These are phyloP conservation scores for Stromatinia cepivora DNA, from an alignment of 2,329 filamentous ascomycete species.

Conservation along the genomic window DNA sequence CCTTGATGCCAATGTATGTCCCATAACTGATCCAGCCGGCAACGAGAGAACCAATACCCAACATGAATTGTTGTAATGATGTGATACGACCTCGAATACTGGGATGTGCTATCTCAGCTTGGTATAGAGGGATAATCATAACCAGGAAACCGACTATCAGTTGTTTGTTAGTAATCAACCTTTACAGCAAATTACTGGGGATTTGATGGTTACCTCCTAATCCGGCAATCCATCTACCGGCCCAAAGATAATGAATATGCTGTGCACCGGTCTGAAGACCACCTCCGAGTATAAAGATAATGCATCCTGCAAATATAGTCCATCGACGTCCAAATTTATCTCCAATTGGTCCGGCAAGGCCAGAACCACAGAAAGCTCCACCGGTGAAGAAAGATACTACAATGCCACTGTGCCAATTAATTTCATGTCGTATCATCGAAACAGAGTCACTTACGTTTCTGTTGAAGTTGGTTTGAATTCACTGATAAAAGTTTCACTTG, in stretches of 20 bases:
- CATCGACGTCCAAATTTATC: slow-evolving; percentile 67
- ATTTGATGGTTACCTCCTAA: slow-evolving; percentile 47
- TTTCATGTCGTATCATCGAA: neutral
- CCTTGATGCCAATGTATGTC: slow-evolving; percentile 41
- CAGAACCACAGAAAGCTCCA: slow-evolving; percentile 59
- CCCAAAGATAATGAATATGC: slow-evolving; percentile 61
- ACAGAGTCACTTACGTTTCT: slow-evolving; percentile 33
- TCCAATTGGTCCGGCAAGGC: slow-evolving; percentile 49
- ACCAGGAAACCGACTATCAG: slow-evolving; percentile 23
- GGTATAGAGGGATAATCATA: slow-evolving; percentile 41
- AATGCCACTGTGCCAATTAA: slow-evolving; percentile 54
- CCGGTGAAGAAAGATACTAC: slow-evolving; percentile 78
- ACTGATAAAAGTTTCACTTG: slow-evolving; percentile 47
- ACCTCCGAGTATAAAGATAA: slow-evolving; percentile 72
- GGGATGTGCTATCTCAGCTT: slow-evolving; percentile 77
- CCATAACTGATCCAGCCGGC: slow-evolving; percentile 76
- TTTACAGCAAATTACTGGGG: no score
- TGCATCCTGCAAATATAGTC: slow-evolving; percentile 70
- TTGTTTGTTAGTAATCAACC: neutral
- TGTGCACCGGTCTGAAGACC: slow-evolving; percentile 69
- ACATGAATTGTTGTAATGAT: slow-evolving; percentile 78
- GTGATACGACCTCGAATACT: slow-evolving; percentile 72
- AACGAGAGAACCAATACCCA: slow-evolving; percentile 71
- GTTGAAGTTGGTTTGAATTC: slow-evolving; percentile 43
- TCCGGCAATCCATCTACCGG: slow-evolving; percentile 69